A percentile compares a stretch with the other conserved stretches of the same genome.
Conservation (phyloP, 495 filamentous ascomycete species). For the Penicillium bovifimosum region DNA sequence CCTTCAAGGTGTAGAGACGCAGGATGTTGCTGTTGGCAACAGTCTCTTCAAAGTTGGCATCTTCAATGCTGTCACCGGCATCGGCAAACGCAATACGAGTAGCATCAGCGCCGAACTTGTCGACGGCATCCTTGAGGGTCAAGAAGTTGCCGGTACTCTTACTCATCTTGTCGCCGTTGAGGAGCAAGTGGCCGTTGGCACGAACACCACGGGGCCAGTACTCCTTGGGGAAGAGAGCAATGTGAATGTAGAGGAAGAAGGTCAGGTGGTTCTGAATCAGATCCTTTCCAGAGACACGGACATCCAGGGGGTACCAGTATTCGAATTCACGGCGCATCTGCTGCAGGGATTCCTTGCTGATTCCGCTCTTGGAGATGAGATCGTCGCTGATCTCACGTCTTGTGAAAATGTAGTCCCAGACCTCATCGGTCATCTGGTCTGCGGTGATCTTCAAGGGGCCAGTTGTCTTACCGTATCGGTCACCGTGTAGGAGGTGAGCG, state of each 20-base stretch:
- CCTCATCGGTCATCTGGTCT: constrained; percentile 90
- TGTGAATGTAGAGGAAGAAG: constrained; percentile 94
- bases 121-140: constrained; percentile 76
- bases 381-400: constrained; percentile 60
- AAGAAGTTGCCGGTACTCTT: constrained; percentile 96
- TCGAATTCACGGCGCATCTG: constrained; percentile 85
- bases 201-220: constrained; percentile 83
- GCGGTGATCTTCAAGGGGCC: constrained; percentile 64
- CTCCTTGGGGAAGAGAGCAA: constrained; percentile 78
- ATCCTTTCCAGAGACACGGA: constrained; percentile 80
- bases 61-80: constrained; percentile 87
- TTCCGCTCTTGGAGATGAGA: constrained; percentile 56
- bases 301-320: constrained; percentile 93
- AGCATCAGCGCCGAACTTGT: constrained; percentile 93
- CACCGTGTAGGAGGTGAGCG: constrained; percentile 76
- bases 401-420: constrained; percentile 92
- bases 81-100: constrained; percentile 88
- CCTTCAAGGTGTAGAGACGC: constrained; percentile 74
- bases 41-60: constrained; percentile 96
- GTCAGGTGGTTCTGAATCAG: constrained; percentile 86
- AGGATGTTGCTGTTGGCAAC: constrained; percentile 89
- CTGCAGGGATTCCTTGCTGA: constrained; percentile 64
- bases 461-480: constrained; percentile 69
- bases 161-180: constrained; percentile 96
- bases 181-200: constrained; percentile 84